Conservation (phyloP, 2,329 filamentous ascomycete genomes). For the Mycocentrospora acerina region DNA sequence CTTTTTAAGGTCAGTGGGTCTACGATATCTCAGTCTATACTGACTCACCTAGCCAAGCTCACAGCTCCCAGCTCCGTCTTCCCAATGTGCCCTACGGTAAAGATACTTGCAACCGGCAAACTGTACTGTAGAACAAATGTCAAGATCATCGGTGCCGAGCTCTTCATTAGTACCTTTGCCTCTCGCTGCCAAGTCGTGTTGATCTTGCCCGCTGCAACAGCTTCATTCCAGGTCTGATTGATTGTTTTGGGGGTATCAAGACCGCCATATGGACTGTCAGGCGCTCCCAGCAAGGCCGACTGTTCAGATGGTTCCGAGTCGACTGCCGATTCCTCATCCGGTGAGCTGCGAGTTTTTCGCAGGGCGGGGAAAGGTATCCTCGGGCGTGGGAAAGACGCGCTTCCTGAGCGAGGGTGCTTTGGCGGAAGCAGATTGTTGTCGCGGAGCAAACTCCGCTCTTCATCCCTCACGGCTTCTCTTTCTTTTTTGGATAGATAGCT, state of each 20-base stretch:
- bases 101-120: conserved; percentile 50
- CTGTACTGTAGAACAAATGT: conserved; percentile 54
- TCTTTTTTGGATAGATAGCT: conserved; percentile 55
- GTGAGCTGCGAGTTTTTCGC: conserved; percentile 29
- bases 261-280: conserved; percentile 46
- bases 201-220: conserved; percentile 76
- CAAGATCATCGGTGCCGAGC: conserved; percentile 47
- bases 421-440: conserved; percentile 62
- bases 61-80: conserved; percentile 52
- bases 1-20: too few relatives aligned
- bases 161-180: conserved; percentile 71
- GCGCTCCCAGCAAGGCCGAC: conserved; percentile 49
- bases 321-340: conserved; percentile 34
- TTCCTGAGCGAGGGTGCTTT: conserved; percentile 48
- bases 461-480: conserved; percentile 54
- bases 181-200: conserved; percentile 91
- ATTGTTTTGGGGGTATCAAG: conserved; percentile 52
- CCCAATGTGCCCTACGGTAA: conserved; percentile 53
- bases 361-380: conserved; percentile 34
- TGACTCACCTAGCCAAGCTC: conserved; percentile 40
- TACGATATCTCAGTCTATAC: too few relatives aligned
- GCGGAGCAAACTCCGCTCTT: conserved; percentile 59
- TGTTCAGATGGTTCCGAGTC: conserved; percentile 42
- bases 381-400: conserved; percentile 27
- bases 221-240: conserved; percentile 59